phyloP scores from a whole-genome alignment of 116 monocot species.

The Trichopus zeylanicus region DNA sequence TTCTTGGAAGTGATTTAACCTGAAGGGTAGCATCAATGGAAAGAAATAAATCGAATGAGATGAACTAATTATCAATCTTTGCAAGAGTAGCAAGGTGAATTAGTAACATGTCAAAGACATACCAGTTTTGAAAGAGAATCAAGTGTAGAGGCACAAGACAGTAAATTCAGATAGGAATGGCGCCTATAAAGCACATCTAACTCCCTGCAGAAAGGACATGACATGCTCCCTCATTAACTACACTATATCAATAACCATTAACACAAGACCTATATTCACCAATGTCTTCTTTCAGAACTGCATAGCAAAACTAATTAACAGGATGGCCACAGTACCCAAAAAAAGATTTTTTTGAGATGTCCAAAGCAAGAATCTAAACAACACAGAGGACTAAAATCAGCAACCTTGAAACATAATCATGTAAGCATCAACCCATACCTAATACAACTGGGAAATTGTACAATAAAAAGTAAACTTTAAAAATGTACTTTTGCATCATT shows the following conservation, averaged over 20 bases:
- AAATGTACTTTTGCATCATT: not conserved
- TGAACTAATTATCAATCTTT: not conserved
- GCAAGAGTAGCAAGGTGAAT: not conserved
- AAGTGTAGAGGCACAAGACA: conserved; percentile 66
- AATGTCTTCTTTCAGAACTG: not conserved
- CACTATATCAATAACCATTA: not conserved
- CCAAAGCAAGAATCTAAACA: not conserved
- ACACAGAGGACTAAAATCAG: not conserved
- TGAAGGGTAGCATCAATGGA: conserved; percentile 14
- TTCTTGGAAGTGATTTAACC: conserved; percentile 96
- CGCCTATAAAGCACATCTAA: conserved; percentile 69
- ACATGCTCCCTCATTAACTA: not conserved
- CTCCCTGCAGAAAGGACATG: conserved; percentile 45
- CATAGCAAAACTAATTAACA: not conserved
- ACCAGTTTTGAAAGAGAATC: conserved; percentile 88
- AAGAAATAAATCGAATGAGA: not conserved
- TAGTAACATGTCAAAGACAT: conserved; percentile 7
- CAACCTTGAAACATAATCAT: not conserved
- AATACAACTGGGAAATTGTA: not conserved
- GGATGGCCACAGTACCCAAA: not conserved
- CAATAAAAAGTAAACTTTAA: not conserved
- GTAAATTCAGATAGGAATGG: conserved; percentile 69
- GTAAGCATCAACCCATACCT: not conserved
- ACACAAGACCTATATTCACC: not conserved
- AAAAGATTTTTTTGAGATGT: not conserved